A percentile compares a stretch with the other conserved stretches of the same genome.
Conservation (phyloP, 179 eudicot species). For the Beta lomatogona region DNA sequence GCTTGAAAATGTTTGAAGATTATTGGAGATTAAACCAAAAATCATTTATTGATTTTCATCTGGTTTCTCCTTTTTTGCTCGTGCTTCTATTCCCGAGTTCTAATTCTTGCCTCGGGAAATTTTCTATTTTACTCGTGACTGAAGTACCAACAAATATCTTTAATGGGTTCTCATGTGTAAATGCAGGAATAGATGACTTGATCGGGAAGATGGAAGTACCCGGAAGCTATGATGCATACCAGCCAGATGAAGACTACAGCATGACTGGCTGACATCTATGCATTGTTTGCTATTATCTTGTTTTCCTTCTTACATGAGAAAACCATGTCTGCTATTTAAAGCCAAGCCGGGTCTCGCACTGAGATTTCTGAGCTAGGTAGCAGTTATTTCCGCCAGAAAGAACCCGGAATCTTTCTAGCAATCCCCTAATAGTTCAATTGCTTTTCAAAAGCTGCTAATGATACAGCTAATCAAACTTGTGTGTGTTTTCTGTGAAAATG, state of each 20-base stretch:
- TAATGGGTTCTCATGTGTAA: neutral
- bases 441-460: constrained; percentile 11
- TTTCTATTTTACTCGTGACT: neutral
- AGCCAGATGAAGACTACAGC: constrained; percentile 65
- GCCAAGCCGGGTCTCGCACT: constrained; percentile 51
- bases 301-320: neutral
- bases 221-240: constrained; percentile 56
- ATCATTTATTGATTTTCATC: neutral
- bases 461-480: constrained; percentile 3
- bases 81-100: neutral
- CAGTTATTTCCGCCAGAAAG: constrained; percentile 9
- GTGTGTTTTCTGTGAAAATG: constrained; percentile 16
- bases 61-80: neutral
- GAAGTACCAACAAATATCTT: neutral
- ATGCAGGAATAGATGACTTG: constrained; percentile 81
- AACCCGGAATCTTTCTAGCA: constrained; percentile 18
- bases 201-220: constrained; percentile 79
- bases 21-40: neutral
- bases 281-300: neutral
- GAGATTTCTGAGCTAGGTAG: constrained; percentile 54
- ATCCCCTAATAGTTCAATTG: neutral
- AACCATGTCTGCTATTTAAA: constrained; percentile 22
- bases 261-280: constrained; percentile 37
- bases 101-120: neutral
- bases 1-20: neutral